Conservation (phyloP, 2,329 filamentous ascomycete species). For the Corniculantispora saksenae region DNA sequence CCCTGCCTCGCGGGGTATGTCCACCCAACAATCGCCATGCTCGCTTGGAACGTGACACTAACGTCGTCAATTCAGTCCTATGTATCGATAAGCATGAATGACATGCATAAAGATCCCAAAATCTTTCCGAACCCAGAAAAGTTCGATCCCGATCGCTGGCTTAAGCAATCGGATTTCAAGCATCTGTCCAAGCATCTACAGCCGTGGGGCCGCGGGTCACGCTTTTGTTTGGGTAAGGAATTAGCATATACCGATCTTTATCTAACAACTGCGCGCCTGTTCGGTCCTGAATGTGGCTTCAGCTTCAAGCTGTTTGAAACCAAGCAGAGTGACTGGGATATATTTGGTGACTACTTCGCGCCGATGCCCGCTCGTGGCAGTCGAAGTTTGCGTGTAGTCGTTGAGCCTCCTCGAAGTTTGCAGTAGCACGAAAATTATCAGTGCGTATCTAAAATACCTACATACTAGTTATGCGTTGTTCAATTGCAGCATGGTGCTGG, state of each 20-base stretch:
- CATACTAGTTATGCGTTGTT: too few species aligned
- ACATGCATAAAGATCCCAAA: neutral
- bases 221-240: neutral
- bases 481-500: too few species aligned
- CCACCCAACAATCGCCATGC: neutral
- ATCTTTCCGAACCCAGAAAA: neutral
- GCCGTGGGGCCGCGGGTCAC: constrained; percentile 1
- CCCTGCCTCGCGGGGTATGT: neutral
- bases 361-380: neutral
- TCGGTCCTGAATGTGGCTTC: neutral
- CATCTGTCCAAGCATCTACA: neutral
- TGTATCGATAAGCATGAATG: neutral
- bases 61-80: neutral
- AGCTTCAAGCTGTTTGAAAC: neutral
- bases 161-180: neutral
- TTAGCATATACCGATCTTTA: neutral
- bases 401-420: too few species aligned
- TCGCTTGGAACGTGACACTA: too few species aligned
- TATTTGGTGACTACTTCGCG: neutral
- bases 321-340: neutral
- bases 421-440: too few species aligned
- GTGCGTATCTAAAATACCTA: too few species aligned
- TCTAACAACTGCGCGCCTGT: neutral
- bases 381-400: neutral
- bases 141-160: constrained; percentile 2